phyloP scores from a whole-genome alignment of 2,329 filamentous ascomycete genomes.

The Claviceps sp. region DNA sequence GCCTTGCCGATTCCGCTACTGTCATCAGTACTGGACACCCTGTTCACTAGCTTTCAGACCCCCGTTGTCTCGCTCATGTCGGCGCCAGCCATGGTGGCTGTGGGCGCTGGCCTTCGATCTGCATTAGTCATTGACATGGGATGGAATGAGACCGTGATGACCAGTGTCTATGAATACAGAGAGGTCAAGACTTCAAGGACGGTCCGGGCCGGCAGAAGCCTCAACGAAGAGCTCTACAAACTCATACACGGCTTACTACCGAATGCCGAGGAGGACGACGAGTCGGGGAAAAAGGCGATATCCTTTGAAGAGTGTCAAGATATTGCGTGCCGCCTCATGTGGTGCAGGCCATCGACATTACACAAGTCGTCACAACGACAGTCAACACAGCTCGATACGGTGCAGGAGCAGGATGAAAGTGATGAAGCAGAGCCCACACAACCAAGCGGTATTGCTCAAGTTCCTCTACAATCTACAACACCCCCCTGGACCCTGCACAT shows the following conservation, averaged over 20 bases:
- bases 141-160: slow-evolving; percentile 81
- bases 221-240: slow-evolving; percentile 57
- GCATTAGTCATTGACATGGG: slow-evolving; percentile 80
- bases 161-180: slow-evolving; percentile 79
- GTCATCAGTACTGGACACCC: slow-evolving; percentile 57
- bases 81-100: slow-evolving; percentile 56
- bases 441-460: slow-evolving; percentile 20
- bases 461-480: slow-evolving; percentile 32
- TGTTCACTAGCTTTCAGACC: slow-evolving; percentile 71
- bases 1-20: slow-evolving; percentile 65
- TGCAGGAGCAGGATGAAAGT: slow-evolving; percentile 44
- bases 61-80: slow-evolving; percentile 73
- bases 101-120: slow-evolving; percentile 74
- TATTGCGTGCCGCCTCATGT: slow-evolving; percentile 58
- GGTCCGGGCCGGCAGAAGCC: slow-evolving; percentile 57
- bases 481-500: slow-evolving; percentile 46
- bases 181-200: slow-evolving; percentile 61
- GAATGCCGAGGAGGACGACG: slow-evolving; percentile 17
- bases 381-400: slow-evolving; percentile 29
- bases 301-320: slow-evolving; percentile 76
- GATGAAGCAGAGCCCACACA: slow-evolving; percentile 23
- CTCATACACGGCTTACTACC: slow-evolving; percentile 31
- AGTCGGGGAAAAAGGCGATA: slow-evolving; percentile 25
- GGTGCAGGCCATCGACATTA: slow-evolving; percentile 43
- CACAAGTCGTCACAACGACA: slow-evolving; percentile 20